These are phyloP conservation scores for Fusarium lateritium DNA, from an alignment of 2,329 filamentous ascomycete species.

Conservation along the genomic window DNA sequence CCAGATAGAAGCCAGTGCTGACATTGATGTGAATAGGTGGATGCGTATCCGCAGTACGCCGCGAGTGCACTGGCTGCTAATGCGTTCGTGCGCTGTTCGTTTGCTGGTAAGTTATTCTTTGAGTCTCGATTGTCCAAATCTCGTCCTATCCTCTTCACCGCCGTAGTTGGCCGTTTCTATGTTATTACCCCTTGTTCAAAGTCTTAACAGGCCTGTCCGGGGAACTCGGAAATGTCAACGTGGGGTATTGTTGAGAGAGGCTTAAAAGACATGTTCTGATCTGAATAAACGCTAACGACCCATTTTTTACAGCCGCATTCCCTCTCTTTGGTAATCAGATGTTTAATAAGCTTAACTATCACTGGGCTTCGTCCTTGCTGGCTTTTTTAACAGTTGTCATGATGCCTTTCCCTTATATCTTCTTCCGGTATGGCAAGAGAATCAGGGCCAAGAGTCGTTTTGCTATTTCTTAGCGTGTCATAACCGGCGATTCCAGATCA, in stretches of 20 bases:
- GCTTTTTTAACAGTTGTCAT: constrained; percentile 74
- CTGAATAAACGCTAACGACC: constrained; percentile 7
- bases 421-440: constrained; percentile 72
- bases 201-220: constrained; percentile 5
- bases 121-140: not conserved
- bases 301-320: constrained; percentile 72
- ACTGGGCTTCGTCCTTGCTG: constrained; percentile 76
- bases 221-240: constrained; percentile 2
- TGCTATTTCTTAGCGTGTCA: constrained; percentile 54
- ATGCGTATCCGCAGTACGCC: constrained; percentile 82
- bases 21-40: constrained; percentile 64
- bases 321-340: constrained; percentile 82
- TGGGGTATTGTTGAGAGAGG: not conserved
- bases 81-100: constrained; percentile 81
- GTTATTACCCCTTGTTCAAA: constrained; percentile 7
- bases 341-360: constrained; percentile 78
- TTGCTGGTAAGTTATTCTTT: constrained; percentile 70
- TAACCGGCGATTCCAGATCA: not conserved
- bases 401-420: constrained; percentile 75
- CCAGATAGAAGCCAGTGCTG: constrained; percentile 40
- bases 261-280: not conserved
- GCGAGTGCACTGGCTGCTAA: constrained; percentile 87
- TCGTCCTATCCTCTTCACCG: constrained; percentile 17
- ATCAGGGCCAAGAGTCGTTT: constrained; percentile 70
- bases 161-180: constrained; percentile 11